Base-by-base conservation (phyloP, 306 rosid genomes). In the Fagus sylvatica region DNA sequence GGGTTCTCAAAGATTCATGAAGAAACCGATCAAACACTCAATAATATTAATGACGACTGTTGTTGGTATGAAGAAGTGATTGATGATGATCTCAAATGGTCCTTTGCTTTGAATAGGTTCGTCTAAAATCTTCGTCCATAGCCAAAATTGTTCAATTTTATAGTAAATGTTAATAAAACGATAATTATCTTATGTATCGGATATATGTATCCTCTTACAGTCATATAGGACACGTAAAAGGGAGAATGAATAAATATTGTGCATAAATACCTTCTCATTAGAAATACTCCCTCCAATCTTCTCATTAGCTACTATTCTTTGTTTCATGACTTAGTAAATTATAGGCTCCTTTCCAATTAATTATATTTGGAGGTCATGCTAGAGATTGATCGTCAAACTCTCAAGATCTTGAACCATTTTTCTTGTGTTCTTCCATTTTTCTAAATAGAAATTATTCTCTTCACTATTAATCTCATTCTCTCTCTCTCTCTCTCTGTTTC, bases 1-100 rank as follows among this genome's bases (percentile, higher is more conserved):
- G 67, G 89, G 1, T 85, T 86, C 83, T 64, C 89, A 7, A 86
- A 86, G 17, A 74, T 86, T 53, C 71, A 55, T 30, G 90, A 78
- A n/a, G 72, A 86, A 75, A 42, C 72, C 7, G 83, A 87, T 42
- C 86, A 43, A 73, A 79, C 72, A 40, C 74, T 78, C 28, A 36
- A 16, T 40, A 62, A 30, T 12, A 32, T 48, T 48, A 68, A 5
- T 16, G 71, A 72, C 49, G 62, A 72, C 73, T 81, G 83, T 51
- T 57, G 75, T 53, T 94, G 97, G 97, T 94, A 84, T 62, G 97
- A 90, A 72, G 98, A 94, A 86, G 70, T 86, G 64, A 91, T 94
- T 53, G 97, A 92, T 41, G 88, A 88, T n/a, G 86, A 94, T 76
- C 97, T 94, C 62, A 90, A 83, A 84, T 94, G 97, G 97, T 90